Conservation (phyloP, 345 rosid species). For the Rhodamnia argentea region DNA sequence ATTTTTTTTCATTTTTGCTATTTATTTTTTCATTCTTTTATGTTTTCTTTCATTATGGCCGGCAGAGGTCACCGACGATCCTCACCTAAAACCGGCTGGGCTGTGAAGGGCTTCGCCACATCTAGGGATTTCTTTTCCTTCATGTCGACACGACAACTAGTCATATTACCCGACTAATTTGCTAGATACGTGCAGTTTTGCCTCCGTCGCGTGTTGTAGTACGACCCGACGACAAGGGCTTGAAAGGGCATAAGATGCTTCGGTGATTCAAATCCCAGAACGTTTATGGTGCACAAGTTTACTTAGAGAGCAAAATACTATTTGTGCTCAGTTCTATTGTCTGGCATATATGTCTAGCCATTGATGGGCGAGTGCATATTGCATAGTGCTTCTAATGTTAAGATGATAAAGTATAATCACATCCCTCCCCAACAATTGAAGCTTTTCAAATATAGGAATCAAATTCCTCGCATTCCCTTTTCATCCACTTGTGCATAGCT, state of each 20-base stretch:
- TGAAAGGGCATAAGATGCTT: not conserved
- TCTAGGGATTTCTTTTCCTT: not conserved
- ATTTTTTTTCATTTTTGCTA: too few species aligned
- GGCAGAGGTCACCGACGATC: too few species aligned
- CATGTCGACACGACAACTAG: not conserved
- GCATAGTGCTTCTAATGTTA: not conserved
- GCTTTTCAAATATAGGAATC: not conserved
- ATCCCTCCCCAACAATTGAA: not conserved
- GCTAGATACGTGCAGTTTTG: not conserved
- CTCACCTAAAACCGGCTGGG: too few species aligned
- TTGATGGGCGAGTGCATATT: not conserved
- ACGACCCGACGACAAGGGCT: not conserved
- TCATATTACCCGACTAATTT: not conserved
- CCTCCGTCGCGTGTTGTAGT: not conserved
- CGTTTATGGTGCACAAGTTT: not conserved
- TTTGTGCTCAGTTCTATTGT: not conserved
- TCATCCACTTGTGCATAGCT: not conserved
- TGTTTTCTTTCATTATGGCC: too few species aligned
- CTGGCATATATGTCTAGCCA: not conserved
- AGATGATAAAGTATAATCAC: not conserved
- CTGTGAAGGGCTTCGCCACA: too few species aligned
- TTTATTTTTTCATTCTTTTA: too few species aligned
- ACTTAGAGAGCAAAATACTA: not conserved
- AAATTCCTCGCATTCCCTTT: not conserved
- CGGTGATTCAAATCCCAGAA: not conserved